These are phyloP conservation scores for Claviceps pazoutovae DNA, from an alignment of 2,329 filamentous ascomycete genomes.

Conservation along the genomic window DNA sequence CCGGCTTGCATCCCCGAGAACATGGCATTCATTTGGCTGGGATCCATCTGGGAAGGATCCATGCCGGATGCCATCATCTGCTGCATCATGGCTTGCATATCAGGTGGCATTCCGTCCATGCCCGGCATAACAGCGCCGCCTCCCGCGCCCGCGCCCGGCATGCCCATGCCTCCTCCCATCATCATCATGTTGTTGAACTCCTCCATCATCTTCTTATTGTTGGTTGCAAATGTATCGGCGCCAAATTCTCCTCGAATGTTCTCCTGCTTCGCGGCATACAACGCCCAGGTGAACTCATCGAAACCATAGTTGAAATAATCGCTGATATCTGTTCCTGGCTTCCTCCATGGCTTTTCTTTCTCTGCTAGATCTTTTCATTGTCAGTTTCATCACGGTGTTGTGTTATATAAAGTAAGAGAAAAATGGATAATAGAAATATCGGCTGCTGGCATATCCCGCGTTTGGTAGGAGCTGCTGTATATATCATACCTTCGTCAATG, in stretches of 20 bases:
- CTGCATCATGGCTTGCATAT: conserved; percentile 58
- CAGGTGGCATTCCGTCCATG: conserved; percentile 50
- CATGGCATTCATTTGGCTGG: conserved; percentile 43
- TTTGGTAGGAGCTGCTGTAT: background rate
- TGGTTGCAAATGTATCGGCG: conserved; percentile 46
- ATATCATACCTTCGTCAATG: conserved; percentile 47
- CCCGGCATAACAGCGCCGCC: conserved; percentile 31
- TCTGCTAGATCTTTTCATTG: conserved; percentile 45
- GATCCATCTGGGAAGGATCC: conserved; percentile 54
- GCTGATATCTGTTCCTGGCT: conserved; percentile 83
- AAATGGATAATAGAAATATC: background rate
- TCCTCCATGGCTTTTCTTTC: conserved; percentile 88
- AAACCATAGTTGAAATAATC: conserved; percentile 99
- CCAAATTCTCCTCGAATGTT: conserved; percentile 62
- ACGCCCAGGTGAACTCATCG: conserved; percentile 94
- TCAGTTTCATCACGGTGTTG: background rate
- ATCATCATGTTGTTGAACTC: conserved; percentile 58
- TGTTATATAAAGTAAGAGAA: background rate
- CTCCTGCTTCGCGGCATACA: conserved; percentile 84
- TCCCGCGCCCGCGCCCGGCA: conserved; percentile 24
- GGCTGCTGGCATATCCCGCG: background rate
- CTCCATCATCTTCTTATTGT: conserved; percentile 67
- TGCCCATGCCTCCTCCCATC: conserved; percentile 38
- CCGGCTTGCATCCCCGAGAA: conserved; percentile 42
- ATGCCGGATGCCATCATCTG: conserved; percentile 54